Evolutionary conservation across 1,139 yeast species (phyloP), one percentile per base, ranked within the genome.

Genomic region (Geotrichum reessii): DNA sequence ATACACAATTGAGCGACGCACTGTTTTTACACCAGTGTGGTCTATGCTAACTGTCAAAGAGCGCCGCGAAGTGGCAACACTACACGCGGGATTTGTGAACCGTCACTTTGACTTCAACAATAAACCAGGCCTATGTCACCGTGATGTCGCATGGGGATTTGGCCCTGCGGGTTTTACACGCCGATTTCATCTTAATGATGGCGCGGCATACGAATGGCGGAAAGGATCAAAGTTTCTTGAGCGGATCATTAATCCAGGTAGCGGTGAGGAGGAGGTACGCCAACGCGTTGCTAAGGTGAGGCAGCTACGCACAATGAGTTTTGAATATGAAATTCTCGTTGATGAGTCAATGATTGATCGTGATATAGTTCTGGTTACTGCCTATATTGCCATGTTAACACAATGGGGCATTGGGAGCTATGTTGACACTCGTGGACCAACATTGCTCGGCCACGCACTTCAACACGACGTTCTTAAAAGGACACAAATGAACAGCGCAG

Each of bases 371-470:
- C 67, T 84, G 57, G 80, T 83, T 14, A 82, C 87, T 8, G 85
- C 80, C 0, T 83, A 83, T 64, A 71, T 82, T 59, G 76, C 85
- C 19, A 83, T 84, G 83, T 73, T 81, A 69, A 81, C 86, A 12
- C 84, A 82, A 68, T 83, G 87, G 88, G 83, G 84, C 19, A 69
- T 75, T 57, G 84, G 85, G 33, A 79, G 75, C 65, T 74, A 71
- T 60, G 80, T 83, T 8, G 80, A 78, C 57, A 81, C 84, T 19
- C 73, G 79, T 56, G 85, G 85, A 8, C 85, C 85, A 21, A 80
- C 84, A 4, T 70, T 55, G 54, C 58, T 69, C 8, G 40, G 31
- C 9, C 22, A 1, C 7, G 21, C 47, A 11, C 2, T 21, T 22
- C 63, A 17, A 22, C 2, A 12, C 6, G 22, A 19, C 24, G 47